Conservation (phyloP, 1,139 yeast genomes). For the Scheffersomyces titani region DNA sequence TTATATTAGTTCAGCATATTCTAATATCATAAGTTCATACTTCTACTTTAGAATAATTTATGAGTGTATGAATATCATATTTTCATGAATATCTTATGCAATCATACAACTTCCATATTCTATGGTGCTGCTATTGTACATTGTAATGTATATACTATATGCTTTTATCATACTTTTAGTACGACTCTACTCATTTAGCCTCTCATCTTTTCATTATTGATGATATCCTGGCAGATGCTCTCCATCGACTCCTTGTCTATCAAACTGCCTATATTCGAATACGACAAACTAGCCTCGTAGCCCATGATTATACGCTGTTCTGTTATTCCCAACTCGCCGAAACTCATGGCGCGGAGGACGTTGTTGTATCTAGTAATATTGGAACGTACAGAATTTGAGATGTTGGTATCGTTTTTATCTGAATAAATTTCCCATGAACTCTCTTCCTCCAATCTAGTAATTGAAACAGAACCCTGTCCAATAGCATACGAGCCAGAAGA, state of each 20-base stretch:
- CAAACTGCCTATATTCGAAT: slow-evolving; percentile 69
- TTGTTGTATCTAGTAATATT: slow-evolving; percentile 85
- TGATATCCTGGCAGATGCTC: slow-evolving; percentile 69
- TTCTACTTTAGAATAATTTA: background rate
- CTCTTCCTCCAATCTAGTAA: slow-evolving; percentile 89
- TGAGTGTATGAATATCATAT: background rate
- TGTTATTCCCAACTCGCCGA: slow-evolving; percentile 82
- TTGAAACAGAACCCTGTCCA: slow-evolving; percentile 64
- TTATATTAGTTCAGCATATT: background rate
- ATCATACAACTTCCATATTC: background rate
- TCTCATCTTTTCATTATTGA: slow-evolving; percentile 74
- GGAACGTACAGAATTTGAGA: slow-evolving; percentile 60
- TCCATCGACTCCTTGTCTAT: slow-evolving; percentile 77
- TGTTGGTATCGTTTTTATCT: slow-evolving; percentile 74
- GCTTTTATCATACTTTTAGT: background rate
- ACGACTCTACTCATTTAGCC: slow-evolving; percentile 29
- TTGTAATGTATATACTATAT: background rate
- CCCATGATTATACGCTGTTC: slow-evolving; percentile 78
- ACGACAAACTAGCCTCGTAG: slow-evolving; percentile 87
- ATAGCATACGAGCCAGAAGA: slow-evolving; percentile 53
- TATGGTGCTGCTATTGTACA: background rate
- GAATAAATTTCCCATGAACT: slow-evolving; percentile 95
- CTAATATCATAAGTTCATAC: background rate
- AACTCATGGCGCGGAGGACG: slow-evolving; percentile 77
- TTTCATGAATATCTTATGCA: background rate